Base-by-base conservation (phyloP, 73 alveolate species). In the Paramecium tetraurelia region DNA sequence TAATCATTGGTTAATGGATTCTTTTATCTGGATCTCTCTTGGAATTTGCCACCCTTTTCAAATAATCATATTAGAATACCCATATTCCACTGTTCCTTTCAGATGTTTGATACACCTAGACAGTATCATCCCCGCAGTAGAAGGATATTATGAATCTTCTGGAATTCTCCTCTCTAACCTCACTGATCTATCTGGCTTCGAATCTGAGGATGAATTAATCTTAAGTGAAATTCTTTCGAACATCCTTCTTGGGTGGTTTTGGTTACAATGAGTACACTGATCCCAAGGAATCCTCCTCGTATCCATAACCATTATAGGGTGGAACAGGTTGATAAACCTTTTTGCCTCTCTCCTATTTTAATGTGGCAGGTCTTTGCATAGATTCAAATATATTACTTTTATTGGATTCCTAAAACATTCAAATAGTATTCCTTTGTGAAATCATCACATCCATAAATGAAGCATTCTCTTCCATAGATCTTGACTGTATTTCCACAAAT, bases 41-140 rank as follows among this genome's bases (percentile, higher is more conserved):
- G 7, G 29, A 80, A 80, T 44, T 80, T 80, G 9, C 90, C 90
- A 44, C 90, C 90, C 90, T 80, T n/a, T 21, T 7, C 1, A 43
- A 44, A 9, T 44, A 5, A 24, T 40, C 16, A 27, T 9, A 9
- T 10, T 44, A 9, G 2, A 1, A 41, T 80, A 80, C 90, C 90
- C 90, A 80, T 7, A 80, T 80, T 72, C 86, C 86, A 36, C 86
- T 72, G 38, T 72, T 72, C 12, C 86, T 72, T 41, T 96, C 99
- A 27, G 98, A 97, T 11, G 97, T 96, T 92, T 98, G 98, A 93
- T 96, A 97, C 43, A 98, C 98, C 92, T 94, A 95, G 86, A 98
- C 93, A 22, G 98, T 95, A 89, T 98, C 99, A 93, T 98, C 99
- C 76, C 99, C 98, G 84, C 98, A 95, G 93, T 93, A 98, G 95